A percentile compares a stretch with the other conserved stretches of the same genome.
Conservation (phyloP, 352 stramenopile species). For the Globisporangium rhizosaccharum region DNA sequence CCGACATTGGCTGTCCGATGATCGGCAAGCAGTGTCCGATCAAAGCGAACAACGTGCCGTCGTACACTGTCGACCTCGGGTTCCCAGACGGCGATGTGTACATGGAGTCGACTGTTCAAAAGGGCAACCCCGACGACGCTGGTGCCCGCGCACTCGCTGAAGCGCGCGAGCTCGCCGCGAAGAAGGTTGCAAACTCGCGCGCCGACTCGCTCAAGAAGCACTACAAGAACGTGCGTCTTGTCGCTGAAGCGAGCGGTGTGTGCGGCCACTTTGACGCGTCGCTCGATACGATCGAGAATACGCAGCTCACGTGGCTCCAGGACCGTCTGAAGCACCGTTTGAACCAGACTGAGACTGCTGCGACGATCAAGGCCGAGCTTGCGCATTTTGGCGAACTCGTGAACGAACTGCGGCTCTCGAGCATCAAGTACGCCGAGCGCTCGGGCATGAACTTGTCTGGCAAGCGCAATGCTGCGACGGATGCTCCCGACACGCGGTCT, state of each 20-base stretch:
- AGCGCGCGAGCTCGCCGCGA: constrained; percentile 47
- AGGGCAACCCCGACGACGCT: constrained; percentile 65
- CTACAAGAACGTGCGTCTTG: constrained; percentile 80
- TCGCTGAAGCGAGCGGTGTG: constrained; percentile 76
- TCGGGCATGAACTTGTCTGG: constrained; percentile 85
- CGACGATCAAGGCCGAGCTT: constrained; percentile 85
- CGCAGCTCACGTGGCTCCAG: constrained; percentile 77
- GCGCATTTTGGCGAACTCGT: constrained; percentile 75
- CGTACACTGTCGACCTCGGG: constrained; percentile 78
- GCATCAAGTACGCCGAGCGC: constrained; percentile 76
- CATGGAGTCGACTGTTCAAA: constrained; percentile 63
- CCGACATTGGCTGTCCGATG: constrained; percentile 79
- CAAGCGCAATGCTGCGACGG: constrained; percentile 63
- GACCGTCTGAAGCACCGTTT: constrained; percentile 64
- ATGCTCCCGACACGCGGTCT: constrained; percentile 69
- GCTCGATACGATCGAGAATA: constrained; percentile 64
- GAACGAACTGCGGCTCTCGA: constrained; percentile 75
- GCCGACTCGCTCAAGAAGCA: constrained; percentile 81
- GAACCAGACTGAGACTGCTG: constrained; percentile 64
- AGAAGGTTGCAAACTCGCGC: constrained; percentile 73
- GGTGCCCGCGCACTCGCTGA: constrained; percentile 60
- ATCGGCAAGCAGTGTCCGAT: constrained; percentile 90
- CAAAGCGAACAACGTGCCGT: constrained; percentile 70
- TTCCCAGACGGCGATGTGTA: constrained; percentile 80
- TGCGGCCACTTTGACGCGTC: constrained; percentile 74